Evolutionary conservation across 306 rosid species (phyloP).

Genomic region (Prunus mume): DNA sequence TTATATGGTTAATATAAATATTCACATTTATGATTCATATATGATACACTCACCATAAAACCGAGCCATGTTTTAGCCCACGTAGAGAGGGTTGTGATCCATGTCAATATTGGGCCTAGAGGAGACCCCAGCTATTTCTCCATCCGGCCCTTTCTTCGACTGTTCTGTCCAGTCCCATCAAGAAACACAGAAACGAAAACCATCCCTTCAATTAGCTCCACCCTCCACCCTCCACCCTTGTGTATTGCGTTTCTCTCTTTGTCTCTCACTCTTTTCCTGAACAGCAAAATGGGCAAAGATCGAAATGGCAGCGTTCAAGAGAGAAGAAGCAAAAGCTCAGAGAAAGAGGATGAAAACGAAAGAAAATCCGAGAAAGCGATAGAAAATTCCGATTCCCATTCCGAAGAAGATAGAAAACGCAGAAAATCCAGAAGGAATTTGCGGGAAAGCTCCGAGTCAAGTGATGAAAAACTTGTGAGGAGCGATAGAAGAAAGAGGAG

Average conservation of each 20-base stretch:
- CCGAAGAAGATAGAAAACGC: constrained; percentile 29
- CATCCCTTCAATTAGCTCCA: not conserved
- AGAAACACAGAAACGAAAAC: not conserved
- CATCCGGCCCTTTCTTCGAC: too few relatives aligned
- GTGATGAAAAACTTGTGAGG: constrained; percentile 27
- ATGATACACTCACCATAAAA: fast-evolving
- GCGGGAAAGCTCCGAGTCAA: constrained; percentile 46
- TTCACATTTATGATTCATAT: too few relatives aligned
- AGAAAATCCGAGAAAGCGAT: constrained; percentile 32
- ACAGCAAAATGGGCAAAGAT: constrained; percentile 47
- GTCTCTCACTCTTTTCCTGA: not conserved
- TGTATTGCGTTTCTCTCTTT: not conserved
- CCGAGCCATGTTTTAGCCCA: too few relatives aligned
- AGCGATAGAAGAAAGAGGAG: constrained; percentile 40
- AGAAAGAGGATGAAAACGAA: constrained; percentile 25
- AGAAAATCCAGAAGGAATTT: constrained; percentile 43
- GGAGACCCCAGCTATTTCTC: too few relatives aligned
- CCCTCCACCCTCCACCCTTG: not conserved
- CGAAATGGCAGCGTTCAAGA: constrained; percentile 27
- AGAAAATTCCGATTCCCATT: constrained; percentile 30
- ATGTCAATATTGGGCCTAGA: not conserved
- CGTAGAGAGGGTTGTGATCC: not conserved
- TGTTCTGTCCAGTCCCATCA: too few relatives aligned
- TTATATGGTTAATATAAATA: too few relatives aligned
- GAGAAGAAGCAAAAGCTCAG: constrained; percentile 20